A percentile compares a stretch with the other conserved stretches of the same genome.
Evolutionary conservation across 768 basidiomycete genomes (phyloP).

Genomic region (Panaeolus cyanescens): DNA sequence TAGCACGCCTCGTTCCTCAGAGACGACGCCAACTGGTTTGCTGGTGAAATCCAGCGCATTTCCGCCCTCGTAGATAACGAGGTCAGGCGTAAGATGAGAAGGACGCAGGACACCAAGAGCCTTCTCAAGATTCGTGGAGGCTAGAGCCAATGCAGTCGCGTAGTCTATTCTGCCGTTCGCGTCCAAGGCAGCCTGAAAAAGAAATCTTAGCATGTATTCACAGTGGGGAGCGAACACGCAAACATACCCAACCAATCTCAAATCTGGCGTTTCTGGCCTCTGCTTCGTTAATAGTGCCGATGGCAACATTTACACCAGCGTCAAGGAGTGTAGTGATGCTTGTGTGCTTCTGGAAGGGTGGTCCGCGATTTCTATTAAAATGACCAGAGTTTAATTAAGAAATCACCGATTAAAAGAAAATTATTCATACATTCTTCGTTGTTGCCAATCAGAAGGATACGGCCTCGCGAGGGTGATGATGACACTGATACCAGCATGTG

Average conservation of each 20-base stretch:
- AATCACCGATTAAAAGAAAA: not conserved
- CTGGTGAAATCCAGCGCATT: constrained; percentile 44
- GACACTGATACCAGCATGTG: constrained; percentile 65
- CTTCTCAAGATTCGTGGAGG: constrained; percentile 42
- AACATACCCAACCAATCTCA: constrained; percentile 57
- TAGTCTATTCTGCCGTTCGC: constrained; percentile 40
- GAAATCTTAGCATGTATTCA: not conserved
- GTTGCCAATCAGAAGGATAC: constrained; percentile 67
- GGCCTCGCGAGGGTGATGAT: constrained; percentile 65
- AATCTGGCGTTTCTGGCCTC: constrained; percentile 70
- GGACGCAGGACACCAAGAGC: constrained; percentile 35
- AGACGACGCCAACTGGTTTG: constrained; percentile 46
- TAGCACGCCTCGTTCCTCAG: constrained; percentile 28
- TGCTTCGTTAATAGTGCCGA: constrained; percentile 63
- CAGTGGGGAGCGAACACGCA: not conserved
- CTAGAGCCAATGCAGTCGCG: constrained; percentile 40
- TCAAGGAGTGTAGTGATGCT: constrained; percentile 54
- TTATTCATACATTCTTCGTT: constrained; percentile 54
- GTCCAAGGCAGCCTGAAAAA: constrained; percentile 24
- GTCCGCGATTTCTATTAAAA: constrained; percentile 58
- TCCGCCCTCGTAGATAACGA: constrained; percentile 45
- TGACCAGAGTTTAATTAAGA: not conserved
- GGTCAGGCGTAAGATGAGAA: constrained; percentile 27
- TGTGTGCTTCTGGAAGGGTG: constrained; percentile 62
- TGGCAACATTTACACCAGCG: constrained; percentile 63